These are phyloP conservation scores for Fusarium austroafricanum DNA, from an alignment of 2,329 filamentous ascomycete genomes.

Conservation along the genomic window DNA sequence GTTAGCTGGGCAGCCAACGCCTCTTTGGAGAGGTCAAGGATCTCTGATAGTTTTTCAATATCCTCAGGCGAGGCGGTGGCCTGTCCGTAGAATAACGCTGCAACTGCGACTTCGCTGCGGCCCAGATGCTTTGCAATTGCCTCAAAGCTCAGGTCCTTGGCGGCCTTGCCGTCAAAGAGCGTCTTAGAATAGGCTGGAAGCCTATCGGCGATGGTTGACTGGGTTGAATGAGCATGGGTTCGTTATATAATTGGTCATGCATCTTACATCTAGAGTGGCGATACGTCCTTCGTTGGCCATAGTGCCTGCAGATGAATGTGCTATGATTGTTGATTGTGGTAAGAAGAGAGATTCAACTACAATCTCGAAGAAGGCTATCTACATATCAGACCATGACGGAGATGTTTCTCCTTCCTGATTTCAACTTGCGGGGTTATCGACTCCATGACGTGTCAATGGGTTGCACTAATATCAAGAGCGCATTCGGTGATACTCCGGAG, in stretches of 20 bases:
- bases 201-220: constrained; percentile 74
- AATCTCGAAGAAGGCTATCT: not conserved
- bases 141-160: constrained; percentile 81
- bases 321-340: constrained; percentile 8
- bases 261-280: constrained; percentile 54
- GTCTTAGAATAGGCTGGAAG: constrained; percentile 77
- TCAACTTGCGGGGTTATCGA: constrained; percentile 42
- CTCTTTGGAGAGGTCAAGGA: constrained; percentile 71
- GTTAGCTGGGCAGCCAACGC: constrained; percentile 71
- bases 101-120: constrained; percentile 85
- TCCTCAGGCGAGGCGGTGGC: constrained; percentile 79
- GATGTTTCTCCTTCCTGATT: constrained; percentile 29
- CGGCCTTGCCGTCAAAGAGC: constrained; percentile 79
- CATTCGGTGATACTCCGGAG: constrained; percentile 47
- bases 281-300: constrained; percentile 47
- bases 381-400: constrained; percentile 29
- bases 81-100: constrained; percentile 92
- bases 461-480: constrained; percentile 25
- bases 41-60: constrained; percentile 69
- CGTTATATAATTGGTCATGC: not conserved
- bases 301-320: constrained; percentile 4
- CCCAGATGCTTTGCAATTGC: constrained; percentile 78
- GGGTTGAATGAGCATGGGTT: constrained; percentile 17
- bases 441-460: constrained; percentile 37
- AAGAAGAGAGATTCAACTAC: not conserved